These are phyloP conservation scores for Vigna angularis DNA, from an alignment of 306 rosid genomes.

Conservation along the genomic window DNA sequence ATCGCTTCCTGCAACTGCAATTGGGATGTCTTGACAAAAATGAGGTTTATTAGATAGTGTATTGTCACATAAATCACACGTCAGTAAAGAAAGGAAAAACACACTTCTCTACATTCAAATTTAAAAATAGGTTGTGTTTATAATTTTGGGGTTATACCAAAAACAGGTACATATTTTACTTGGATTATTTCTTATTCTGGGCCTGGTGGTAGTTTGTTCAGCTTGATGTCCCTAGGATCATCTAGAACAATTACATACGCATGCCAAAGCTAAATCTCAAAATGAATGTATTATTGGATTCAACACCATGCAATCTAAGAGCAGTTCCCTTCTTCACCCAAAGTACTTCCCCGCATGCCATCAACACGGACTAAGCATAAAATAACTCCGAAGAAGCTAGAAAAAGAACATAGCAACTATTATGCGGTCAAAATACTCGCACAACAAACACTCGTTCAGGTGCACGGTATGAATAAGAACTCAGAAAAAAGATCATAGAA, in stretches of 20 bases:
- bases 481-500: not conserved
- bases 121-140: not conserved
- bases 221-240: constrained; percentile 10
- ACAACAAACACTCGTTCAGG: not conserved
- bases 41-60: constrained; percentile 29
- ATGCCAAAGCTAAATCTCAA: constrained; percentile 7
- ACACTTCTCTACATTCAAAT: not conserved
- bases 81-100: constrained; percentile 9
- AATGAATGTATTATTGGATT: constrained; percentile 11
- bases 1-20: constrained; percentile 69
- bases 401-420: constrained; percentile 1
- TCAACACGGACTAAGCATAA: not conserved
- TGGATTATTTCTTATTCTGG: constrained; percentile 2
- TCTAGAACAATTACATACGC: not conserved
- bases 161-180: not conserved
- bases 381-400: not conserved
- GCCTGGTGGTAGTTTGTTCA: too few species aligned
- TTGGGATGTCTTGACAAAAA: constrained; percentile 63
- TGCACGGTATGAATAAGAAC: not conserved
- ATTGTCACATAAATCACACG: constrained; percentile 16
- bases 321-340: not conserved
- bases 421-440: not conserved
- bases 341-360: not conserved
- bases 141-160: not conserved
- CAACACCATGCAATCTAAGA: not conserved